Conservation (phyloP, 2,329 filamentous ascomycete species). For the Stachybotrys elegans region DNA sequence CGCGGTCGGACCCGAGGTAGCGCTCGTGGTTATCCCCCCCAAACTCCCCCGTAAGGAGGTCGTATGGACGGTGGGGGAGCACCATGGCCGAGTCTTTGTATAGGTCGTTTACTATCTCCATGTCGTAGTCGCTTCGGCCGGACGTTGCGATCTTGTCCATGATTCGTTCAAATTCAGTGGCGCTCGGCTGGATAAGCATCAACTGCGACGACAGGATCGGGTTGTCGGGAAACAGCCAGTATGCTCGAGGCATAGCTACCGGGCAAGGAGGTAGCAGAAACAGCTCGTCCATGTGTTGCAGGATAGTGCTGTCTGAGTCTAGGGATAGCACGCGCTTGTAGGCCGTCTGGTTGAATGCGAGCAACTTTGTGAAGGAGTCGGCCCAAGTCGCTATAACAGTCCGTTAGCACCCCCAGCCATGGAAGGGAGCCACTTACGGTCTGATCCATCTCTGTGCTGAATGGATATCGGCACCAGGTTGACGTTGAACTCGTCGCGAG, state of each 20-base stretch:
- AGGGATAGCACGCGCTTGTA: conserved; percentile 46
- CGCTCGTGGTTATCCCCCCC: conserved; percentile 41
- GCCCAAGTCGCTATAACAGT: conserved; percentile 45
- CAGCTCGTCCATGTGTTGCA: conserved; percentile 61
- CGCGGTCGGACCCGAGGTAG: conserved; percentile 31
- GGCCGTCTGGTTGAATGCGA: conserved; percentile 61
- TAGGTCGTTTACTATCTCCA: conserved; percentile 62
- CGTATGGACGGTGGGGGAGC: conserved; percentile 59
- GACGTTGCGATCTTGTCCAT: conserved; percentile 15
- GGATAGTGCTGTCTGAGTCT: conserved; percentile 57
- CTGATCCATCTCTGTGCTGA: conserved; percentile 27
- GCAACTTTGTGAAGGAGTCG: conserved; percentile 61
- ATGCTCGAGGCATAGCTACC: conserved; percentile 65
- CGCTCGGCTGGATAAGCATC: conserved; percentile 56
- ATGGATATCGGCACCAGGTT: conserved; percentile 37
- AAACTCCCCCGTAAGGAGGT: conserved; percentile 58
- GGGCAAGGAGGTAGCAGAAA: conserved; percentile 57
- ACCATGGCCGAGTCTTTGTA: conserved; percentile 55
- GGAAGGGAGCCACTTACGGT: conserved; percentile 23
- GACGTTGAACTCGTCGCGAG: conserved; percentile 38
- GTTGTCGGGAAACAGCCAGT: conserved; percentile 54
- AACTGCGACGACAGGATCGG: conserved; percentile 57
- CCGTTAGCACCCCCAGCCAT: not conserved
- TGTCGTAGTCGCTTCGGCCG: conserved; percentile 48
- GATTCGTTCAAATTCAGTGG: conserved; percentile 38